Evolutionary conservation across 495 filamentous ascomycete genomes (phyloP), one percentile per base, ranked within the genome.

Genomic region (Xylaria longipes): DNA sequence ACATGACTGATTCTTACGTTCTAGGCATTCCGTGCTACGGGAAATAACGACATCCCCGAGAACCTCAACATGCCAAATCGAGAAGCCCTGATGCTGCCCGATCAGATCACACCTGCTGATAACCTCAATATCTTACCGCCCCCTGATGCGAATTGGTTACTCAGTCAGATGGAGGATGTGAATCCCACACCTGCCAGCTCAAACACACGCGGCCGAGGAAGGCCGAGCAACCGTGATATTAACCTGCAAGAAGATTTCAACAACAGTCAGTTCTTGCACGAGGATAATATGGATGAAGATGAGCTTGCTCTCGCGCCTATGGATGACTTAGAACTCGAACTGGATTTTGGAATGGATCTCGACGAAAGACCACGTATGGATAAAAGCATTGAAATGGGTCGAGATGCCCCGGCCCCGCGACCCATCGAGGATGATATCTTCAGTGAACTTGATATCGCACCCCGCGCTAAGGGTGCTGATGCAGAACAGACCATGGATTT

Each of bases 51-150:
- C 81, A 85, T 94, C 73, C 90, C 91, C n/a, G 86, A 88, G 33
- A 91, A 90, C 68, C 72, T 86, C 41, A 87, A 82, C 72, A 84
- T 90, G 69, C 89, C 83, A 31, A 88, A 89, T 71, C 91, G 87
- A 54, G 91, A 91, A 76, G 88, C 89, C 39, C 88, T 94, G 69
- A 92, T 92, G 76, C 87, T 98, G 56, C 94, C 93, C 11, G 95
- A 98, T 85, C 90, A 91, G 46, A 88, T 98, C 67, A 97, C 95
- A 25, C 94, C 97, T 73, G 89, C 94, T 37, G 95, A 98, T 75
- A 87, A 97, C 73, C 90, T 97, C 68, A 88, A 87, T 69, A 80
- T 87, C 72, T 80, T 87, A 43, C 87, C 84, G 0, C 87, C 92
- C 63, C 88, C 93, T 50, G 93, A 93, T 78, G 88, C 91, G 7